A percentile compares a stretch with the other conserved stretches of the same genome.
Evolutionary conservation across 2,329 filamentous ascomycete genomes (phyloP).

Genomic region (Didymella exigua): DNA sequence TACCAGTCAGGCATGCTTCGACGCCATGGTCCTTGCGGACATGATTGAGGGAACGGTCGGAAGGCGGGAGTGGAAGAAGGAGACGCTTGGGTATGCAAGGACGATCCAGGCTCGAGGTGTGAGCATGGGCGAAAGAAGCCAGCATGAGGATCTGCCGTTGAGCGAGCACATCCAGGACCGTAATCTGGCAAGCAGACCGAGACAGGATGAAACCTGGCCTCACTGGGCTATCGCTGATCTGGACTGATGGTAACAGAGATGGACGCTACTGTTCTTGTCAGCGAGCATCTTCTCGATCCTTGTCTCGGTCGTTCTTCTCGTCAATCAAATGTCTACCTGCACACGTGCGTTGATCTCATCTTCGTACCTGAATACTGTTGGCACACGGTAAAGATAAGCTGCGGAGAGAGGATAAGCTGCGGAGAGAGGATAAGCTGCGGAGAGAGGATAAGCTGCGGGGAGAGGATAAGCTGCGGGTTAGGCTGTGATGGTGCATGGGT

Average conservation of each 20-base stretch:
- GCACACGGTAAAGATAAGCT: no score
- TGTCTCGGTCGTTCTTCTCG: neutral
- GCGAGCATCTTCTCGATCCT: neutral
- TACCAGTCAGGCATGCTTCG: constrained; percentile 56
- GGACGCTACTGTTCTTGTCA: neutral
- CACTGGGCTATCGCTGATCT: constrained; percentile 27
- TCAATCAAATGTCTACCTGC: neutral
- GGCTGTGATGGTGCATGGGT: no score
- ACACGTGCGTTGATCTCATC: no score
- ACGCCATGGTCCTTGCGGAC: constrained; percentile 50
- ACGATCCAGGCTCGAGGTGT: constrained; percentile 49
- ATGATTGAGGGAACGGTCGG: constrained; percentile 48
- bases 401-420: no score
- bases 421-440: no score
- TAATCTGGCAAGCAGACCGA: constrained; percentile 30
- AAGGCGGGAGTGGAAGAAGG: constrained; percentile 44
- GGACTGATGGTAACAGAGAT: neutral
- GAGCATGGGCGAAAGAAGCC: constrained; percentile 49
- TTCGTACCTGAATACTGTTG: no score
- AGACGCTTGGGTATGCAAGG: constrained; percentile 46
- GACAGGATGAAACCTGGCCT: constrained; percentile 35
- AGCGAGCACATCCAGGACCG: constrained; percentile 33
- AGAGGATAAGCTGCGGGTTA: no score
- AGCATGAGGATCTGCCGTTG: constrained; percentile 44
- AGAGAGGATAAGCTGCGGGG: no score